Base-by-base conservation (phyloP, 148 eudicot genomes). In the Salicornia ramosissima region DNA sequence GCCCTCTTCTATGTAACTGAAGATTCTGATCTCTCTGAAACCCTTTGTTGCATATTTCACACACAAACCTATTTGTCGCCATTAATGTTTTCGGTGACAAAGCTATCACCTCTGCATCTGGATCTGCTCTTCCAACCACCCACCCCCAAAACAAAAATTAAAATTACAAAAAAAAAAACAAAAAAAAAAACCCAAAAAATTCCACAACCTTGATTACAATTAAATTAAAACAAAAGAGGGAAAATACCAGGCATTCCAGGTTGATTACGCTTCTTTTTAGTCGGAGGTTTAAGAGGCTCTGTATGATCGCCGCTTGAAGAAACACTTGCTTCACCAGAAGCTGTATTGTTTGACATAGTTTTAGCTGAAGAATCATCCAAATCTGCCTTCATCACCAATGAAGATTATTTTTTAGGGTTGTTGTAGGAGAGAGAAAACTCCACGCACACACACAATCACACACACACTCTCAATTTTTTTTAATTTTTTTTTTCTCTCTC, bases 241-340 rank as follows among this genome's bases (percentile, higher is more conserved):
- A 58, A 22, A 6, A 14, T 79, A 92, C 97, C 97, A 45, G 97
- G 97, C 96, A 87, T 89, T 72, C 97, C 97, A 36, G 97, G 91
- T 58, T 89, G 89, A 82, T 86, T 92, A 13, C 97, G 82, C 80
- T 83, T 92, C 81, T 86, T 86, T 70, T 86, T 92, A 1, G 28
- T 61, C 0, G 85, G 74, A 1, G 88, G 74, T 19, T 77, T 75
- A 1, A 75, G 36, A n/a, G 83, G 77, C 9, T 75, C 79, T 9
- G 69, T 29, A 58, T 80, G 91, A 72, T 86, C 83, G 22, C 82
- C 89, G 42, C 82, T 72, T 10, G 93, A 87, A 10, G 89, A 92
- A 3, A 82, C 82, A 75, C 90, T 86, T 3, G 85, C 88, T 43
- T 92, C 96, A 18, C 88, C 90, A 18, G 91, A 79, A 51, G 67